Evolutionary conservation across 345 rosid genomes (phyloP).

Genomic region (Atalantia buxifolia): DNA sequence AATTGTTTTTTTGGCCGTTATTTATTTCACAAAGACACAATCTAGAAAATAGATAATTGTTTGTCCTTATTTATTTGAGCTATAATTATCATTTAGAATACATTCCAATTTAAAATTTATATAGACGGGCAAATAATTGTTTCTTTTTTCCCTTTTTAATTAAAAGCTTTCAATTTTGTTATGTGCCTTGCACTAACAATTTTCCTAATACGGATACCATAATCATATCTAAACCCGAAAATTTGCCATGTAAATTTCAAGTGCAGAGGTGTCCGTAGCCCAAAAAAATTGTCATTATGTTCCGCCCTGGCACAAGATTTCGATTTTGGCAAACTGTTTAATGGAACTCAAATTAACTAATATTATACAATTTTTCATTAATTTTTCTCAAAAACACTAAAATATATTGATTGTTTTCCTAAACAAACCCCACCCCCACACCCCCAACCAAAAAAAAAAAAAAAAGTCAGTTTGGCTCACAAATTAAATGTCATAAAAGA

Average conservation of each 20-base stretch:
- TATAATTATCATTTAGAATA: too few relatives aligned
- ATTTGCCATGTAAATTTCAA: too few relatives aligned
- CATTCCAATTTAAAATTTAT: neutral
- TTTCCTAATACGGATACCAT: neutral
- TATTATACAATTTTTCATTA: neutral
- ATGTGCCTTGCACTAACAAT: neutral
- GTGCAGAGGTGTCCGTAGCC: too few relatives aligned
- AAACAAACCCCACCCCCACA: too few relatives aligned
- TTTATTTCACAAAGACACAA: too few relatives aligned
- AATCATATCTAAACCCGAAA: too few relatives aligned
- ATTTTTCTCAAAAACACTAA: neutral
- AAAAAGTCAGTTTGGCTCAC: neutral
- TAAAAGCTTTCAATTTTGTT: neutral
- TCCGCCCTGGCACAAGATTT: neutral
- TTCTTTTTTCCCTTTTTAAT: too few relatives aligned
- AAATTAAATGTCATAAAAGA: neutral
- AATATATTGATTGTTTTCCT: neutral
- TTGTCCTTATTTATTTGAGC: too few relatives aligned
- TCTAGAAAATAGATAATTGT: too few relatives aligned
- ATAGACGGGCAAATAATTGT: neutral
- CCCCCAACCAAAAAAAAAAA: too few relatives aligned
- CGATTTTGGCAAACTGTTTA: neutral
- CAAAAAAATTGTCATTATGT: neutral
- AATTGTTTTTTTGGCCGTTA: too few relatives aligned
- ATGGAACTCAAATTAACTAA: neutral